Percentiles rank a stretch among this genome's conserved stretches.
phyloP scores from a whole-genome alignment of 495 filamentous ascomycete genomes.

The Daldinia loculata region DNA sequence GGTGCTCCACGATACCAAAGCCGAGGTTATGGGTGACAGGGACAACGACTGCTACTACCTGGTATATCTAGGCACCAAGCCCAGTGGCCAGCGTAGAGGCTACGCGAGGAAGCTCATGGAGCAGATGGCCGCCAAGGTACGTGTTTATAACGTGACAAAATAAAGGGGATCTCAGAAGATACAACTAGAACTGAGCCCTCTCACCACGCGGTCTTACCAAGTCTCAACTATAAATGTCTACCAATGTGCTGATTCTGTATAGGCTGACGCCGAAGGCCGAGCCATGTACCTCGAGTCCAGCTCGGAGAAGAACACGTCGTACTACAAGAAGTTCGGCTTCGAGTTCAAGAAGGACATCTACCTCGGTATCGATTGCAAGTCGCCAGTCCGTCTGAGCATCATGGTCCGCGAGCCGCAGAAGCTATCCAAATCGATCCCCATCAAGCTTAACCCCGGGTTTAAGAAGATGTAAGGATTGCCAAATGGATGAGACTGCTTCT shows the following conservation, averaged over 20 bases:
- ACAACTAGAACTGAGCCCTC: neutral
- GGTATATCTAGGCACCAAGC: conserved; percentile 79
- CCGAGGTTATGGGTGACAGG: conserved; percentile 66
- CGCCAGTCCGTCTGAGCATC: conserved; percentile 73
- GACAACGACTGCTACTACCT: conserved; percentile 76
- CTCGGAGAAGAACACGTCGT: conserved; percentile 67
- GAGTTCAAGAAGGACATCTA: conserved; percentile 64
- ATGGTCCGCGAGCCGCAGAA: conserved; percentile 75
- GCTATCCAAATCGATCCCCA: conserved; percentile 46
- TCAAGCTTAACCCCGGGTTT: conserved; percentile 47
- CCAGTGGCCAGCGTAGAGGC: conserved; percentile 69
- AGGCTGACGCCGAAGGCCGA: conserved; percentile 71
- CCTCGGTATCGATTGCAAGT: conserved; percentile 62
- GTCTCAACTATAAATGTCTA: neutral
- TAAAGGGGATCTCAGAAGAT: too few species aligned
- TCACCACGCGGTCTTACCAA: neutral
- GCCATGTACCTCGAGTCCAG: conserved; percentile 80
- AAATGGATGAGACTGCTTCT: conserved; percentile 30
- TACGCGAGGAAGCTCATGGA: conserved; percentile 74
- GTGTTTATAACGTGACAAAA: conserved; percentile 34
- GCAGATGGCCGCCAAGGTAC: conserved; percentile 68
- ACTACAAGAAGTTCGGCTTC: conserved; percentile 78
- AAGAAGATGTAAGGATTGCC: conserved; percentile 29
- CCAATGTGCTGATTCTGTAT: conserved; percentile 27
- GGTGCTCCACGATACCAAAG: conserved; percentile 76